Conservation (phyloP, 331 rosid genomes). For the Erythrophleum ivorense region DNA sequence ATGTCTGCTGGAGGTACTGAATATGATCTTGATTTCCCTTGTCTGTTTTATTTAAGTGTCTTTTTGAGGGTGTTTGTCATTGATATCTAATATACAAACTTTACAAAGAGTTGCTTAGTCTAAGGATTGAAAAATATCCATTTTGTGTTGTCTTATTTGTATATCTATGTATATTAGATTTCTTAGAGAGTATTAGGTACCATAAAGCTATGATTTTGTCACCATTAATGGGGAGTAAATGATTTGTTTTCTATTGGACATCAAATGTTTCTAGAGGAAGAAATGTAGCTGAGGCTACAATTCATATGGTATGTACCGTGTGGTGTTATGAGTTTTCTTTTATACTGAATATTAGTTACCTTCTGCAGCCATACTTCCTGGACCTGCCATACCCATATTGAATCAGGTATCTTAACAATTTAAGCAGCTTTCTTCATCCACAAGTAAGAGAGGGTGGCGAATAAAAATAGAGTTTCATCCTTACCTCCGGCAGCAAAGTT, state of each 20-base stretch:
- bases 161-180: not conserved
- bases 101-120: not conserved
- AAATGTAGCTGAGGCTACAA: slow-evolving; percentile 3
- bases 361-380: slow-evolving; percentile 94
- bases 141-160: slow-evolving; percentile 17
- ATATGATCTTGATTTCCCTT: not conserved
- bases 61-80: not conserved
- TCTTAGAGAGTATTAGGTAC: not conserved
- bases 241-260: slow-evolving; percentile 22
- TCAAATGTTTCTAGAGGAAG: slow-evolving; percentile 26
- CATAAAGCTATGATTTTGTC: not conserved
- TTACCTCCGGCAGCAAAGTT: slow-evolving; percentile 15
- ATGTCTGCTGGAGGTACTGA: slow-evolving; percentile 85
- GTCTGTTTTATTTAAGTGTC: not conserved
- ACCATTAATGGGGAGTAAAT: slow-evolving; percentile 13
- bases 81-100: not conserved
- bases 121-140: not conserved
- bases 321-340: slow-evolving; percentile 21
- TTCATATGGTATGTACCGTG: slow-evolving; percentile 25
- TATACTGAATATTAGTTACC: slow-evolving; percentile 56
- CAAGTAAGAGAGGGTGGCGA: slow-evolving; percentile 23
- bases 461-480: slow-evolving; percentile 33
- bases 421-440: slow-evolving; percentile 30
- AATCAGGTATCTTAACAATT: slow-evolving; percentile 71
- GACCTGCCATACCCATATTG: slow-evolving; percentile 94